Evolutionary conservation across 495 filamentous ascomycete species (phyloP), one percentile per base, ranked within the genome.

Genomic region (Staphylotrichum tortipilum): DNA sequence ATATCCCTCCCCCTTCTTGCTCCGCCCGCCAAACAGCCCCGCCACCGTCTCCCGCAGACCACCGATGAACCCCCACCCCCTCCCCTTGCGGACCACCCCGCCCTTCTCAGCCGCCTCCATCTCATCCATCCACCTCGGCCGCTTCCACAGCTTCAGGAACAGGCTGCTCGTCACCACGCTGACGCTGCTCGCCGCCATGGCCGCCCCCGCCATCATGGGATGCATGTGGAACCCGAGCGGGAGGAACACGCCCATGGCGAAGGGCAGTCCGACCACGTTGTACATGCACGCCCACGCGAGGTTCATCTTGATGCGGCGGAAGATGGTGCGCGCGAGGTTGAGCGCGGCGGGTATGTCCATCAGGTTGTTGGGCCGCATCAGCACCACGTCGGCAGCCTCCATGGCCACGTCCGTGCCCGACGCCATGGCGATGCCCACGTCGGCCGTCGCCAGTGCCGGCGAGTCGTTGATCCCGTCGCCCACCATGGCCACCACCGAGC

Each of bases 401-500:
- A 99, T 91, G 33, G 92, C 92, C 2, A 99, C 91, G 67, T 99
- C 92, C 0, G 92, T 97, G 47, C 92, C 92, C 0, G 83, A 87
- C 15, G 86, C 78, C 62, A 99, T 85, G 15, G 90, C 89, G 58
- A 99, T 95, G 50, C 92, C 92, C 36, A 97, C 82, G 51, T 89
- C 79, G 24, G 92, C 89, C 2, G 89, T 95, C 14, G 91, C 92
- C 2, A 99, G 78, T 2, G 92, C 92, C 1, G 92, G 92, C 0
- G 91, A 96, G 73, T 99, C 92, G 65, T 99, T 99, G 76, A 99
- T 96, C 31, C 92, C 92, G 62, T 99, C 92, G 44, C 92, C 92
- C 19, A 97, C 92, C 92, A 99, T 97, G 56, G 88, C 92, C 19
- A 99, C 86, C 44, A 83, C 72, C 37, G 84, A 77, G 51, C 89